Percentiles rank a stretch among this genome's conserved stretches.
These are phyloP conservation scores for Polytrichum commune DNA, from an alignment of 225 moss, liverwort and hornwort species.

Conservation along the genomic window DNA sequence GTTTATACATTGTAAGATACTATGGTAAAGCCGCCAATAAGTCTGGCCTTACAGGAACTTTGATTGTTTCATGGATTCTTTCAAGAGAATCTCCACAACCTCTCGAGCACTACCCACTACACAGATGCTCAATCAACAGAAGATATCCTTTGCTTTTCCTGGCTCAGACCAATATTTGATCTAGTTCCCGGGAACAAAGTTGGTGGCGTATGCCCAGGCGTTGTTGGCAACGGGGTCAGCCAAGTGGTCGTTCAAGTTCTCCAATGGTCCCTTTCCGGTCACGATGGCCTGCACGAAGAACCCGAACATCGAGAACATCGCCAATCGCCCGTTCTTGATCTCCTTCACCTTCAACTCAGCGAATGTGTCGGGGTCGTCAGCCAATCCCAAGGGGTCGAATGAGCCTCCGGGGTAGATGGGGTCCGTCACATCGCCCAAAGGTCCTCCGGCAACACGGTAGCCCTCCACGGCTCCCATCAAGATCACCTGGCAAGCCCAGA, in stretches of 20 bases:
- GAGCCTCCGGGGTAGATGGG: slow-evolving; percentile 44
- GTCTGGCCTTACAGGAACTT: too few species aligned
- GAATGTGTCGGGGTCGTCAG: slow-evolving; percentile 48
- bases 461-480: slow-evolving; percentile 49
- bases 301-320: slow-evolving; percentile 50
- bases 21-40: too few species aligned
- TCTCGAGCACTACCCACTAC: neutral
- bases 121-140: neutral
- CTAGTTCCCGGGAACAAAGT: slow-evolving; percentile 41
- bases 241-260: slow-evolving; percentile 33
- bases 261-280: slow-evolving; percentile 49
- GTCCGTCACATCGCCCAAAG: slow-evolving; percentile 35
- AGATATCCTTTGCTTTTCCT: too few species aligned
- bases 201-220: slow-evolving; percentile 50
- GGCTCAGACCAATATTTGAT: too few species aligned
- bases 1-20: too few species aligned
- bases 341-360: slow-evolving; percentile 60
- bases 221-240: slow-evolving; percentile 48
- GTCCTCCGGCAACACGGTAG: slow-evolving; percentile 47
- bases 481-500: slow-evolving; percentile 30
- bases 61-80: neutral
- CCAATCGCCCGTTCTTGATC: slow-evolving; percentile 47
- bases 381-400: slow-evolving; percentile 47
- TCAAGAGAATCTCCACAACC: neutral
- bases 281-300: too few species aligned